phyloP scores from a whole-genome alignment of 108 stramenopile genomes.

The Seminavis robusta region DNA sequence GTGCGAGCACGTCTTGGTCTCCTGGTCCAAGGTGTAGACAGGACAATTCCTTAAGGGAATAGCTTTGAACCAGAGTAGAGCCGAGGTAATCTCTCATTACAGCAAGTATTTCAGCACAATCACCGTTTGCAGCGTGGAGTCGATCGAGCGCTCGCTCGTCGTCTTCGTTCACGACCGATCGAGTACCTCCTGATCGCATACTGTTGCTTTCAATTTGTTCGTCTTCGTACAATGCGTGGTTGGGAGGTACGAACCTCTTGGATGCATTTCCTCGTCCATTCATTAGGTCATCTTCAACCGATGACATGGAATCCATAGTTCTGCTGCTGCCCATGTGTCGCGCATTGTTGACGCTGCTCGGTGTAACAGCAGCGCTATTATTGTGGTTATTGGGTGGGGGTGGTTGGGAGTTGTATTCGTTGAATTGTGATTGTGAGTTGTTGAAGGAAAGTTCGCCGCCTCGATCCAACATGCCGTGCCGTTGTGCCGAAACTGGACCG shows the following conservation, averaged over 20 bases:
- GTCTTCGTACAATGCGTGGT: conserved; percentile 1
- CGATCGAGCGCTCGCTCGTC: background rate
- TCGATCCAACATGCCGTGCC: conserved; percentile 29
- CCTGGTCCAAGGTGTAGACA: conserved; percentile 15
- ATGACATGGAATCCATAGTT: conserved; percentile 22
- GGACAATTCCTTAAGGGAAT: conserved; percentile 30
- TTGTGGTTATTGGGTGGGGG: too few species aligned
- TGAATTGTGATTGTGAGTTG: too few species aligned
- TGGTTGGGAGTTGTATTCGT: too few species aligned
- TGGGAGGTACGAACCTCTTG: too few species aligned
- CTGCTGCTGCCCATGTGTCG: conserved; percentile 7
- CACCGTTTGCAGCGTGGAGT: background rate
- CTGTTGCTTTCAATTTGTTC: background rate
- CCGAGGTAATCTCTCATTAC: conserved; percentile 9
- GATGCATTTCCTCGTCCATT: background rate
- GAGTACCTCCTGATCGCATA: background rate
- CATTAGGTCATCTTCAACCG: conserved; percentile 5
- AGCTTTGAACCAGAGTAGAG: conserved; percentile 10
- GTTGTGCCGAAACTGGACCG: too few species aligned
- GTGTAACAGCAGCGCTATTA: too few species aligned
- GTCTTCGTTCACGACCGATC: background rate
- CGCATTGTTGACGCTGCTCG: background rate
- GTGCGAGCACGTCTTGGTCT: conserved; percentile 23
- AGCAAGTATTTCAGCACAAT: conserved; percentile 18
- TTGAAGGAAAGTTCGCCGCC: conserved; percentile 23